Evolutionary conservation across 75 land plant species (phyloP).

Genomic region (Ceratopteris richardii): DNA sequence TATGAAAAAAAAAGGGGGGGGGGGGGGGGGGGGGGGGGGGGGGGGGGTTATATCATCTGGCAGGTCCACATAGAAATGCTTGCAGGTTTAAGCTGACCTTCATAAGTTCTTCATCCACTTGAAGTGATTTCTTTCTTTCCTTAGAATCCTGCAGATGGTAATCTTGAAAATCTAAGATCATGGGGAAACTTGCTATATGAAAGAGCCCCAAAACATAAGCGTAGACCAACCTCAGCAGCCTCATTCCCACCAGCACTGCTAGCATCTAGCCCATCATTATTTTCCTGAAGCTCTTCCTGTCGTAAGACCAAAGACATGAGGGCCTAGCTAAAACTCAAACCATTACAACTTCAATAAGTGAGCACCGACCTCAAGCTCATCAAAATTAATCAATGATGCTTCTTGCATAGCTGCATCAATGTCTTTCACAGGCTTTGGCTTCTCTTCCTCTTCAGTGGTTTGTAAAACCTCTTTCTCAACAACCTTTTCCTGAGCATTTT

Average conservation of each 20-base stretch:
- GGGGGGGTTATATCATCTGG: no score
- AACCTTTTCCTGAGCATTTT: constrained; percentile 20
- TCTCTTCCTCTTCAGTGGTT: constrained; percentile 23
- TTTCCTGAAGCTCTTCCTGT: constrained; percentile 1
- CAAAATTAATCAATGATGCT: constrained; percentile 3
- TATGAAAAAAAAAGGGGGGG: no score
- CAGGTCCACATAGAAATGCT: no score
- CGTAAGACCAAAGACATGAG: neutral
- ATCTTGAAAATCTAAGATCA: constrained; percentile 9
- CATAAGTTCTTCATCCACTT: no score
- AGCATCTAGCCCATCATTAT: neutral
- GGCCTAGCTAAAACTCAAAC: neutral
- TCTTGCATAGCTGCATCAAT: constrained; percentile 21
- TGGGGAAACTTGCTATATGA: neutral
- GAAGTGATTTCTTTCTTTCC: no score
- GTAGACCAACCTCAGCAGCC: neutral
- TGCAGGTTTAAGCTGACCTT: no score
- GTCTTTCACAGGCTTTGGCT: constrained; percentile 13
- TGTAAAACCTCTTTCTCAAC: constrained; percentile 26
- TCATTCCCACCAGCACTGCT: neutral
- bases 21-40: no score
- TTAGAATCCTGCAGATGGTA: constrained; percentile 13
- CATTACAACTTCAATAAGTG: neutral
- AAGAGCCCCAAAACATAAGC: neutral
- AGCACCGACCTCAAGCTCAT: constrained; percentile 1